Base-by-base conservation (phyloP, 768 basidiomycete genomes). In the Wakefieldia striispora region DNA sequence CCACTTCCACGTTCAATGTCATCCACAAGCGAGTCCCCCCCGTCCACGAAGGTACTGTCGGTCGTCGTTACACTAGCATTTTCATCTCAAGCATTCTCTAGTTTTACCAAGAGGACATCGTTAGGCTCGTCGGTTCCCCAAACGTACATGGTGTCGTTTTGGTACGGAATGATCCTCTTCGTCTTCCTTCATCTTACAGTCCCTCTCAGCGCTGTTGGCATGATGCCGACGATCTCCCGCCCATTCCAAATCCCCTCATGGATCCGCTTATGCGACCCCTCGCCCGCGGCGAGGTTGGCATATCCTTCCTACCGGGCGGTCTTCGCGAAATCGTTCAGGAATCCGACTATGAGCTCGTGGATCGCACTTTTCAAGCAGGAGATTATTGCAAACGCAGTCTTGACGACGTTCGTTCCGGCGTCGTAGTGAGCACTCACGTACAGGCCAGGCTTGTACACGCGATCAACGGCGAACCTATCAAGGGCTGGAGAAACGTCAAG, bases 311-410 rank as follows among this genome's bases (percentile, higher is more conserved):
- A 31, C 72, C 76, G 0, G 74, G 61, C 56, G 78, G 69, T 36
- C 60, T 67, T 47, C 81, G 86, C 50, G 81, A 86, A 59, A 91
- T 95, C 54, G 74, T 89, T 14, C 74, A 71, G 4, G 90, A 92
- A 64, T 77, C 80, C 13, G 75, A 84, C 9, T 77, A 92, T 49
- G 70, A 69, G 20, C 80, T 95, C 9, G 73, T 89, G 38, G 88
- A 92, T 67, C 86, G 93, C 47, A 76, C 75, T 34, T 83, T 94
- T 57, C 82, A 85, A 55, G 77, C 78, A 16, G 91, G 91, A 20
- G 91, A 95, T 65, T 76, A 85, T 51, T 87, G 88, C 72, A 95
- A 94, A 69, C 81, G 84, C 40, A 81, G 79, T 58, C 67, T 88
- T 13, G 83, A 89, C 48, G 84, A 91, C 55, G 74, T 87, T 41